These are phyloP conservation scores for Pleurotus citrinopileatus DNA, from an alignment of 768 basidiomycete genomes.

Conservation along the genomic window DNA sequence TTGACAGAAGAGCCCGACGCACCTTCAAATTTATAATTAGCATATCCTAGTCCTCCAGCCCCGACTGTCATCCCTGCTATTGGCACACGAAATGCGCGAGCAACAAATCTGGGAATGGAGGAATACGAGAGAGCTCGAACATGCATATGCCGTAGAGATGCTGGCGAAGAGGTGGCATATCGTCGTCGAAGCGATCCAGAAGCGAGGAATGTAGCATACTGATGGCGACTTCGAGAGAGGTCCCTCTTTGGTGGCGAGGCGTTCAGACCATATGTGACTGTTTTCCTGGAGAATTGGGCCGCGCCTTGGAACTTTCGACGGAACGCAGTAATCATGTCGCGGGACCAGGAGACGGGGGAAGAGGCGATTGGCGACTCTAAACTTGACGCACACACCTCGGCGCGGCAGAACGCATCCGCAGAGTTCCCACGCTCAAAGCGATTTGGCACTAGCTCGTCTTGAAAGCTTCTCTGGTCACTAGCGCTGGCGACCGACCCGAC, in stretches of 20 bases:
- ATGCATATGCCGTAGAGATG: conserved; percentile 62
- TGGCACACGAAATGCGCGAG: conserved; percentile 84
- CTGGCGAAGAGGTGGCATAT: conserved; percentile 38
- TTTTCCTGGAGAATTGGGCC: conserved; percentile 35
- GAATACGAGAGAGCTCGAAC: conserved; percentile 79
- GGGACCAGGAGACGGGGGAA: background rate
- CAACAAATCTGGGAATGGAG: conserved; percentile 85
- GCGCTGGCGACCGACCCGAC: too few species aligned
- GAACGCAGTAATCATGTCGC: conserved; percentile 40
- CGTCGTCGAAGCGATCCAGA: conserved; percentile 51
- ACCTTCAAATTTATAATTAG: conserved; percentile 98
- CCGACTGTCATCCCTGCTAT: conserved; percentile 88
- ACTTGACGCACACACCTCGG: background rate
- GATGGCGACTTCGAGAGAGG: conserved; percentile 45
- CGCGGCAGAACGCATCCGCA: background rate
- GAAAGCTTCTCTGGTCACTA: too few species aligned
- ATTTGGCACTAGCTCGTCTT: too few species aligned
- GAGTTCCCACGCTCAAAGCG: too few species aligned
- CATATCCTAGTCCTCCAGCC: conserved; percentile 89
- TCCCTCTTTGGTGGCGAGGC: conserved; percentile 32
- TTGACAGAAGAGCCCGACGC: conserved; percentile 19
- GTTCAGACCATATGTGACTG: conserved; percentile 52
- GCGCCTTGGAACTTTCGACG: conserved; percentile 34
- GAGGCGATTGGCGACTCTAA: too few species aligned
- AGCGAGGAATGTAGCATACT: conserved; percentile 55